phyloP scores from a whole-genome alignment of 2,329 filamentous ascomycete species.

The Diaporthe sp. region DNA sequence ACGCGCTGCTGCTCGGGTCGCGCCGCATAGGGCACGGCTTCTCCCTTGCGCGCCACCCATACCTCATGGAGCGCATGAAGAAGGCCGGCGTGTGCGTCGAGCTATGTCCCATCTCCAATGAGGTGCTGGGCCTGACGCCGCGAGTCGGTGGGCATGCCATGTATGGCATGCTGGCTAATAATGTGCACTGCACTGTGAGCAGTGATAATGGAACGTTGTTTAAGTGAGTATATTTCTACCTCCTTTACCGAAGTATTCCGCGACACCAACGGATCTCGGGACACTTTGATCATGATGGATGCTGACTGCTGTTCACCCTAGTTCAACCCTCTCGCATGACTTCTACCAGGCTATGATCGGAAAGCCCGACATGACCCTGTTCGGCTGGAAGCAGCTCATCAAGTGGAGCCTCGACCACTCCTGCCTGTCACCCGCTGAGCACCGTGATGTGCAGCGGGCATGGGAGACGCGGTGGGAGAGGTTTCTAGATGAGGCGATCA shows the following conservation, averaged over 20 bases:
- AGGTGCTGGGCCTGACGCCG: slow-evolving; percentile 78
- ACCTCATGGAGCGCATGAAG: slow-evolving; percentile 77
- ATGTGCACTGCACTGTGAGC: slow-evolving; percentile 80
- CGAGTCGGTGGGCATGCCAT: slow-evolving; percentile 76
- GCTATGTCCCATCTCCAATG: slow-evolving; percentile 83
- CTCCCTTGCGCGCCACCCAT: slow-evolving; percentile 75
- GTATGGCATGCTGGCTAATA: slow-evolving; percentile 78
- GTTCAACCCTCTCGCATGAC: slow-evolving; percentile 80
- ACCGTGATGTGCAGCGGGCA: slow-evolving; percentile 52
- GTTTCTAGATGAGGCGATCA: slow-evolving; percentile 69
- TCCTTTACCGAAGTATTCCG: no score
- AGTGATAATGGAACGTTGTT: slow-evolving; percentile 84
- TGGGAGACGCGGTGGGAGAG: slow-evolving; percentile 71
- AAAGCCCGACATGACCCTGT: slow-evolving; percentile 74
- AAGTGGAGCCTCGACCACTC: slow-evolving; percentile 75
- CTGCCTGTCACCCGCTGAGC: slow-evolving; percentile 63
- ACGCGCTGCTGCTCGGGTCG: slow-evolving; percentile 75
- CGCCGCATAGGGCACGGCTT: slow-evolving; percentile 83
- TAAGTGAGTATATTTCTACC: slow-evolving; percentile 59
- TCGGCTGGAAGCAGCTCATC: slow-evolving; percentile 78
- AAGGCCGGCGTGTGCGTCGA: slow-evolving; percentile 78
- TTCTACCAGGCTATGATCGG: slow-evolving; percentile 84
- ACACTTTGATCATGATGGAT: not conserved
- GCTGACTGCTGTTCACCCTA: slow-evolving; percentile 48
- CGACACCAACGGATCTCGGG: not conserved